Evolutionary conservation across 2,329 filamentous ascomycete genomes (phyloP), one percentile per base, ranked within the genome.

Genomic region (Claviceps humidiphila): DNA sequence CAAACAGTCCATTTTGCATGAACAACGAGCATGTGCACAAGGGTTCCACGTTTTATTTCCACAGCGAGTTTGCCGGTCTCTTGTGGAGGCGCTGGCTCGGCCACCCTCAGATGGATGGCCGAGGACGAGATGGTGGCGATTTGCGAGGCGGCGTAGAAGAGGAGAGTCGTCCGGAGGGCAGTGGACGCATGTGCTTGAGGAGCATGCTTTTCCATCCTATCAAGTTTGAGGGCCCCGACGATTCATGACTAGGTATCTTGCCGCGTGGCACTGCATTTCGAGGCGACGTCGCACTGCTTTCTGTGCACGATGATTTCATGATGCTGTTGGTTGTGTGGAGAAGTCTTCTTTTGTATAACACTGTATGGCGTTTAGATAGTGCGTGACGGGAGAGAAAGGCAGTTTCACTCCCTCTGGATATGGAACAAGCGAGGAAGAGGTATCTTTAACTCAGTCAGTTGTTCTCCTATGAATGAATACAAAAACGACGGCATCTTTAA

Each of bases 41-140:
- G 59, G 87, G 88, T 14, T 84, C 83, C 44, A 89, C 78, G 45
- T 95, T 87, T 86, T 94, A 91, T 67, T 94, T 89, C 67, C 85
- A 89, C 59, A 82, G 82, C 22, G 78, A 82, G 49, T 94, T 93
- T 61, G 82, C 86, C 1, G 78, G 83, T 4, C 78, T 84, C n/a
- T 63, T 94, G 58, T 94, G 88, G 79, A 76, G 85, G 49, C 74
- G 87, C 45, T 95, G 89, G 89, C 68, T 93, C 46, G 77, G 77
- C 0, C 80, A 77, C 57, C 68, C 74, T 16, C 75, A 80, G 61
- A 66, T 70, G 60, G 75, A 78, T 54, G 74, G 73, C 6, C 68
- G 74, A 37, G 74, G 73, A 5, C 62, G 66, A n/a, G 74, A 74
- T 37, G 86, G 71, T 56, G 75, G 74, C 26, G 67, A 58, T 44